A percentile compares a stretch with the other conserved stretches of the same genome.
Conservation (phyloP, 2,329 filamentous ascomycete genomes). For the Aureobasidium sp. region DNA sequence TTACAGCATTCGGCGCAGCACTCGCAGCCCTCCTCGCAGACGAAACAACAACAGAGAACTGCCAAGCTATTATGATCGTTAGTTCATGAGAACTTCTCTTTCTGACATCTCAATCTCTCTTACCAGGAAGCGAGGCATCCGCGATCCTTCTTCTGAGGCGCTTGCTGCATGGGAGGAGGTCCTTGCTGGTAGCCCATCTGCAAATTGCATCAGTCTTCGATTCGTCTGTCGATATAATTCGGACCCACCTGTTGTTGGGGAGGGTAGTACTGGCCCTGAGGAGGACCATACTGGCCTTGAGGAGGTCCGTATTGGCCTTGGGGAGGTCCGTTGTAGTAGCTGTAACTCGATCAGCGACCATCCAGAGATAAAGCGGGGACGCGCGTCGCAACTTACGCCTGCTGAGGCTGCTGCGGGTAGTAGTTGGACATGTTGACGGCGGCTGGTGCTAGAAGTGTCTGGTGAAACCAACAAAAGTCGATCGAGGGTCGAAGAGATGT, state of each 20-base stretch:
- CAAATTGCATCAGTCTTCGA: neutral
- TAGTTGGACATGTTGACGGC: slow-evolving; percentile 36
- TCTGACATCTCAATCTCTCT: neutral
- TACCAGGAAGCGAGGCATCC: slow-evolving; percentile 46
- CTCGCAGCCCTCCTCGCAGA: slow-evolving; percentile 58
- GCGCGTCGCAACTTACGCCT: slow-evolving; percentile 29
- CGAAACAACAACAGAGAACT: slow-evolving; percentile 56
- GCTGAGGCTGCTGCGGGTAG: slow-evolving; percentile 37
- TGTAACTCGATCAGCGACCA: slow-evolving; percentile 13
- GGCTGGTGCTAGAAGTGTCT: neutral
- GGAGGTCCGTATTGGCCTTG: slow-evolving; percentile 28
- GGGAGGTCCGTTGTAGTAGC: slow-evolving; percentile 28
- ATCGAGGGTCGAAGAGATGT: neutral
- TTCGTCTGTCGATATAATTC: neutral
- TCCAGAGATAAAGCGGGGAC: neutral
- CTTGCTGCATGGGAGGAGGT: slow-evolving; percentile 37
- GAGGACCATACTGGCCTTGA: slow-evolving; percentile 24
- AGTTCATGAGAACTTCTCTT: neutral
- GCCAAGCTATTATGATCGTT: slow-evolving; percentile 33
- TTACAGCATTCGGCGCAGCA: slow-evolving; percentile 55
- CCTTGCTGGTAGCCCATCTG: slow-evolving; percentile 39
- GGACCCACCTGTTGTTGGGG: slow-evolving; percentile 23
- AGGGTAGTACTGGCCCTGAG: slow-evolving; percentile 29
- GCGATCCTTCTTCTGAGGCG: slow-evolving; percentile 37
- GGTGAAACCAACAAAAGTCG: neutral